Evolutionary conservation across 768 basidiomycete genomes (phyloP), one percentile per base, ranked within the genome.

Genomic region (Tulasnella sp.): DNA sequence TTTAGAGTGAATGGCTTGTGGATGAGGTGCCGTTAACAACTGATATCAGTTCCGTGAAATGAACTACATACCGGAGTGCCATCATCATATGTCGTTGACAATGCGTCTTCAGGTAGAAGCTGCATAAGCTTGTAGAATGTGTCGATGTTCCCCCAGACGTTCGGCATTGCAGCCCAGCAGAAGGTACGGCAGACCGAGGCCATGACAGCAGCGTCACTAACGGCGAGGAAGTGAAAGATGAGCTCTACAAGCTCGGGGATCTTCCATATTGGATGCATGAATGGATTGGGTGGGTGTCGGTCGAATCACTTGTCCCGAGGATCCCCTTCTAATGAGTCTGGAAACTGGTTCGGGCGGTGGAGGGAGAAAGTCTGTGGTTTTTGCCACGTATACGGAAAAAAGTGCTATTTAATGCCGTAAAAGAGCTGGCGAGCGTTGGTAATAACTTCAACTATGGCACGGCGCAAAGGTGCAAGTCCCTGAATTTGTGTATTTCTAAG

Each of bases 391-490:
- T 16, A 18, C 44, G 14, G n/a, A n/a, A n/a, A 80, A 89, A 80
- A 82, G 71, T 82, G 48, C 52, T 92, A 87, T 2, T 85, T 83
- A 94, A 95, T 1, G 86, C 12, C 14, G 44, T 14, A 44, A 12
- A 14, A 1, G 44, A 44, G 1, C 44, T 44, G 16, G 44, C 16
- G 16, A 44, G 44, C 19, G 16, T 44, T 18, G 16, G 14, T 44
- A 44, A 44, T 44, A 16, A 18, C 3, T 16, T 3, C 16, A 44
- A 0, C 0, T 44, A 18, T 12, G 19, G 44, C 44, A 44, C 44
- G 16, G 16, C 44, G 44, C 44, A 44, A 18, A 14, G 44, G 12
- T 16, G 12, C 12, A 14, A 44, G 42, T 44, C 44, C 44, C 44
- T 44, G 16, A 44, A 44, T 18, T 12, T 44, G 44, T 44, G 44